Percentiles rank a stretch among this genome's conserved stretches.
These are phyloP conservation scores for Dipteronia dyeriana DNA, from an alignment of 345 rosid genomes.

Conservation along the genomic window DNA sequence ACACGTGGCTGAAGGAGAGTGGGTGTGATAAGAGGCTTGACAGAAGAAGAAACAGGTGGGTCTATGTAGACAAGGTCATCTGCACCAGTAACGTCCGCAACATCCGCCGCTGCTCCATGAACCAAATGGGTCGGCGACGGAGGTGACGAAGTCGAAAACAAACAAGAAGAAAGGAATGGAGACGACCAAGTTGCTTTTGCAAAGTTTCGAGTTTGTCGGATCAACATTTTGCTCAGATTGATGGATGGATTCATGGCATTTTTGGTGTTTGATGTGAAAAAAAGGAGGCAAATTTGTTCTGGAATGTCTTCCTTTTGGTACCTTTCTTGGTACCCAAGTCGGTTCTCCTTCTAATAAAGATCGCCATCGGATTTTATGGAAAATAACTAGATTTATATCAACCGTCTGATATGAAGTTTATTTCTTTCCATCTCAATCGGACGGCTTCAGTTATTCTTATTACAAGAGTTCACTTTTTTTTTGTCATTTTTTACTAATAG, in stretches of 20 bases:
- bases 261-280: too few species aligned
- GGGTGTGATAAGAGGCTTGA: constrained; percentile 40
- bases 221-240: constrained; percentile 14
- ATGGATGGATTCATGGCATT: not conserved
- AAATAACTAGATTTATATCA: not conserved
- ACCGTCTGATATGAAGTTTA: not conserved
- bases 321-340: constrained; percentile 27
- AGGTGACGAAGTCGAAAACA: constrained; percentile 18
- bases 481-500: too few species aligned
- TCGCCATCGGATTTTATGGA: not conserved
- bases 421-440: not conserved
- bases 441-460: not conserved
- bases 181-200: not conserved
- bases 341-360: not conserved
- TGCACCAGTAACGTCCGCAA: constrained; percentile 36
- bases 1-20: constrained; percentile 84
- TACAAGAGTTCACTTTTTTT: not conserved
- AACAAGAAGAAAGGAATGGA: constrained; percentile 14
- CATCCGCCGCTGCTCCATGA: constrained; percentile 33
- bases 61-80: constrained; percentile 37
- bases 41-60: constrained; percentile 29
- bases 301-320: not conserved
- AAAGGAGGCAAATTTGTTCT: not conserved
- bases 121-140: constrained; percentile 27
- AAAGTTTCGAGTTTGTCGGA: constrained; percentile 4